phyloP scores from a whole-genome alignment of 75 land plant genomes.

The Adiantum capillusveneris region DNA sequence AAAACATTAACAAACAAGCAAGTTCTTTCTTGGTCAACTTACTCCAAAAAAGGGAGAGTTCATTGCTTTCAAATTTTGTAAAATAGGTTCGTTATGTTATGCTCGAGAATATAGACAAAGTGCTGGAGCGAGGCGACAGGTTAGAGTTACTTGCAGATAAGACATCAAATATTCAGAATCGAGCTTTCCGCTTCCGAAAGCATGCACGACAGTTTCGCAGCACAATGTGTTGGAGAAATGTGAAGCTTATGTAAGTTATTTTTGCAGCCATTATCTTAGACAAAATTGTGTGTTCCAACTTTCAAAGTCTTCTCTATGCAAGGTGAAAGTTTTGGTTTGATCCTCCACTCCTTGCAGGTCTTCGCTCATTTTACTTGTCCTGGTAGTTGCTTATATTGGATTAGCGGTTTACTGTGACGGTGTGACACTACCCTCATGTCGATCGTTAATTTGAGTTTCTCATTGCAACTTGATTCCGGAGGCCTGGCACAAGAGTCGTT shows the following conservation, averaged over 20 bases:
- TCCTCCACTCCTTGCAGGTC: slow-evolving; percentile 30
- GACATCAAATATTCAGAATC: slow-evolving; percentile 79
- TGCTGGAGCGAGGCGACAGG: slow-evolving; percentile 90
- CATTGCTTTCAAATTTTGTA: no score
- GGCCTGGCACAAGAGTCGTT: no score
- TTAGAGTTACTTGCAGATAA: slow-evolving; percentile 90
- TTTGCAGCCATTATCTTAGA: background rate
- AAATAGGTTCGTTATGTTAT: slow-evolving; percentile 85
- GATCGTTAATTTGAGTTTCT: background rate
- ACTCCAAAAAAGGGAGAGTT: no score
- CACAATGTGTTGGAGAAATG: slow-evolving; percentile 83
- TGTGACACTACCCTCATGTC: slow-evolving; percentile 45
- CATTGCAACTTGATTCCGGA: no score
- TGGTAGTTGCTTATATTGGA: slow-evolving; percentile 45
- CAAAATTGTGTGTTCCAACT: background rate
- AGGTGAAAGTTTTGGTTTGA: background rate
- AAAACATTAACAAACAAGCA: no score
- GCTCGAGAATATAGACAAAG: slow-evolving; percentile 98
- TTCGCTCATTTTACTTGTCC: slow-evolving; percentile 37
- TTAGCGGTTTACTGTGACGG: slow-evolving; percentile 58
- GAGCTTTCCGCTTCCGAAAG: slow-evolving; percentile 71
- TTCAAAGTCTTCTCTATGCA: background rate
- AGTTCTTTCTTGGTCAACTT: no score
- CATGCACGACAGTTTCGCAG: slow-evolving; percentile 80
- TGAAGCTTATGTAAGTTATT: slow-evolving; percentile 72